A percentile compares a stretch with the other conserved stretches of the same genome.
These are phyloP conservation scores for Arthroderma sp. DNA, from an alignment of 2,329 filamentous ascomycete species.

Conservation along the genomic window DNA sequence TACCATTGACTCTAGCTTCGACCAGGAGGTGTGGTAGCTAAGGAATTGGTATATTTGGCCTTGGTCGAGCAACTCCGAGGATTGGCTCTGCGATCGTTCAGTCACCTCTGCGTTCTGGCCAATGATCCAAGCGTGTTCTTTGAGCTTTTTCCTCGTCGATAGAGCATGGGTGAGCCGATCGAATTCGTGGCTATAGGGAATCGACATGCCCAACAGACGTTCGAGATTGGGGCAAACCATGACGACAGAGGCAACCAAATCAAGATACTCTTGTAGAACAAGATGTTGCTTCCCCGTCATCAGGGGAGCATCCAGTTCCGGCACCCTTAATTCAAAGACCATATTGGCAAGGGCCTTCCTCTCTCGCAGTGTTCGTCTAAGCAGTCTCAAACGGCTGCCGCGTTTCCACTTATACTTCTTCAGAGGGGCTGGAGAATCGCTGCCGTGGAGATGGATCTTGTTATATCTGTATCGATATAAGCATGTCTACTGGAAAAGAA, in stretches of 20 bases:
- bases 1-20: constrained; percentile 42
- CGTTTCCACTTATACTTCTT: constrained; percentile 40
- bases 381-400: constrained; percentile 41
- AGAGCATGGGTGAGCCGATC: constrained; percentile 45
- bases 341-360: constrained; percentile 40
- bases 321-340: constrained; percentile 43
- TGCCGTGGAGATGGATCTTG: constrained; percentile 38
- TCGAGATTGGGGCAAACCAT: constrained; percentile 49
- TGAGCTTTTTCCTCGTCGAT: constrained; percentile 43
- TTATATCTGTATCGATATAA: constrained; percentile 33
- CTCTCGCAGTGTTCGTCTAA: constrained; percentile 44
- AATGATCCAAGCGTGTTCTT: constrained; percentile 46
- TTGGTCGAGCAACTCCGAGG: constrained; percentile 33
- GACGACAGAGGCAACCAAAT: constrained; percentile 44
- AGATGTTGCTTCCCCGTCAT: constrained; percentile 28
- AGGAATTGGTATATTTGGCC: constrained; percentile 41
- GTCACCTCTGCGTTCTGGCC: constrained; percentile 33
- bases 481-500: neutral
- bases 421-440: constrained; percentile 35
- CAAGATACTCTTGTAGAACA: constrained; percentile 39
- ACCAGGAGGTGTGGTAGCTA: constrained; percentile 42
- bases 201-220: constrained; percentile 41
- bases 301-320: constrained; percentile 36
- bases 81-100: constrained; percentile 25
- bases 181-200: constrained; percentile 43